Percentiles rank a stretch among this genome's conserved stretches.
These are phyloP conservation scores for Solanum rostratum DNA, from an alignment of 257 asterid genomes.

Conservation along the genomic window DNA sequence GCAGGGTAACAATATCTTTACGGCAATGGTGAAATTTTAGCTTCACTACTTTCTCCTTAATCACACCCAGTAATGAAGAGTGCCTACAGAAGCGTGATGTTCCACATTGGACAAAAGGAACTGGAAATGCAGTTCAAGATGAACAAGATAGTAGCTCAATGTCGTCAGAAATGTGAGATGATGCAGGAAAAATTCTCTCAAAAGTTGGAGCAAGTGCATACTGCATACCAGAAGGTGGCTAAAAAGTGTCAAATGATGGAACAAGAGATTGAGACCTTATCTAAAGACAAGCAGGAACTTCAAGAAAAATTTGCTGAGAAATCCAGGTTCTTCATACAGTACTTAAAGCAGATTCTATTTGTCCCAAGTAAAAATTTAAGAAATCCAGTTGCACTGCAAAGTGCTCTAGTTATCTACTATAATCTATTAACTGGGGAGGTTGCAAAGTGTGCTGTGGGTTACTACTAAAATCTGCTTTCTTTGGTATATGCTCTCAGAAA, in stretches of 20 bases:
- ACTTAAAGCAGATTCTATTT: background rate
- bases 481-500: background rate
- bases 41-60: constrained; percentile 22
- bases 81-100: constrained; percentile 62
- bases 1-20: background rate
- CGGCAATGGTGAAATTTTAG: background rate
- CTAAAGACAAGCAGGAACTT: constrained; percentile 88
- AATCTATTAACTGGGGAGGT: background rate
- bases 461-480: background rate
- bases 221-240: constrained; percentile 76
- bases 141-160: constrained; percentile 67
- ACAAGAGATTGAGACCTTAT: constrained; percentile 65
- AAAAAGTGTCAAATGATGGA: constrained; percentile 88
- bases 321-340: constrained; percentile 42
- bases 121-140: constrained; percentile 82
- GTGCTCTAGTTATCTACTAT: background rate
- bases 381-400: background rate
- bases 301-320: constrained; percentile 88
- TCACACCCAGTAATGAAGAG: constrained; percentile 50
- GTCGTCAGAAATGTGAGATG: constrained; percentile 74
- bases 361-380: background rate
- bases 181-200: constrained; percentile 85
- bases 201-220: constrained; percentile 77
- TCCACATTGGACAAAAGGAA: constrained; percentile 80
- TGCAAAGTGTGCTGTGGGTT: background rate